Conservation (phyloP, 2,329 filamentous ascomycete species). For the Paramyrothecium sp. region DNA sequence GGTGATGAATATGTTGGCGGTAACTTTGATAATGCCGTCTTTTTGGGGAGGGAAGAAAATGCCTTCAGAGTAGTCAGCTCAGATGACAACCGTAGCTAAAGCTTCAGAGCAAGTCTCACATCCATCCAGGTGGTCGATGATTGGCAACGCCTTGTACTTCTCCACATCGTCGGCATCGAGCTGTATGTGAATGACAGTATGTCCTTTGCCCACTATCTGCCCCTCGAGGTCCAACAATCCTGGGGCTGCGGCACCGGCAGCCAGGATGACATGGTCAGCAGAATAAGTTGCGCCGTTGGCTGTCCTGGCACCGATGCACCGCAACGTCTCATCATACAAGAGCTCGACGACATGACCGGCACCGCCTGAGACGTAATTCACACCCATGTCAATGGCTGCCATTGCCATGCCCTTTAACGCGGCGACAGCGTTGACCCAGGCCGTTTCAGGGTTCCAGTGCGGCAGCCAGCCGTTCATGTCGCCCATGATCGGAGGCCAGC, state of each 20-base stretch:
- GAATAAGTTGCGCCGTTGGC: constrained; percentile 42
- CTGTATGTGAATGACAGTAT: constrained; percentile 61
- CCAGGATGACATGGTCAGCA: constrained; percentile 62
- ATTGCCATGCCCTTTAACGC: constrained; percentile 28
- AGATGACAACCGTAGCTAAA: not conserved
- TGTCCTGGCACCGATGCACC: constrained; percentile 47
- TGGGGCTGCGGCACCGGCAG: constrained; percentile 66
- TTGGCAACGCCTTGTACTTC: constrained; percentile 40
- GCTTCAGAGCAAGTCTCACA: constrained; percentile 4
- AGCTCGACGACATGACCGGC: constrained; percentile 18
- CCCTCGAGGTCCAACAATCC: constrained; percentile 62
- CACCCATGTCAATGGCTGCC: constrained; percentile 21
- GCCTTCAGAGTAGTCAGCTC: constrained; percentile 23
- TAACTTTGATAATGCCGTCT: constrained; percentile 48
- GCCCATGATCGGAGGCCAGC: constrained; percentile 25
- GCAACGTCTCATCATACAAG: constrained; percentile 18
- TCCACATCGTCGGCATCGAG: constrained; percentile 57
- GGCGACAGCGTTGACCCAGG: constrained; percentile 25
- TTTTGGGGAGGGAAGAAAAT: constrained; percentile 56
- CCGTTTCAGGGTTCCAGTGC: constrained; percentile 21
- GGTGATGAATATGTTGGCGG: constrained; percentile 52
- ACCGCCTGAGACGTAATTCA: constrained; percentile 24
- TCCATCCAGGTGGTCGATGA: constrained; percentile 28
- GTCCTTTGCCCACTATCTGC: constrained; percentile 61
- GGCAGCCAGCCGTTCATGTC: constrained; percentile 25